Conservation (phyloP, 2,329 filamentous ascomycete species). For the Penicillium sp. region DNA sequence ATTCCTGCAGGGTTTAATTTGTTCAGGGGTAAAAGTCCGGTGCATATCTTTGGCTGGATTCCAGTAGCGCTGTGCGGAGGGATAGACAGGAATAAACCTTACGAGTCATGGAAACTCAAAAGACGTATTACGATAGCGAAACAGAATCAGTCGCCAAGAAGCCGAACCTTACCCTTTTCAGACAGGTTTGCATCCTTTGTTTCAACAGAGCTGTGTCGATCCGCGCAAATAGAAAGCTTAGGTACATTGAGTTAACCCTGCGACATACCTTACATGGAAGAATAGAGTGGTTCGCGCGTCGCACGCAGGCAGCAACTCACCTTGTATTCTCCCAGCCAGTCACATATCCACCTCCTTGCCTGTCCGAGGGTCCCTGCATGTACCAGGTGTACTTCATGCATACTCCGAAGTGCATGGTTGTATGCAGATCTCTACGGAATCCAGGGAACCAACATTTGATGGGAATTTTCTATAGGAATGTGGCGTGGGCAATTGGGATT, state of each 20-base stretch:
- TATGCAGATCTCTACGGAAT: conserved; percentile 11
- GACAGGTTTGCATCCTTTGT: background rate
- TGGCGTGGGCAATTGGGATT: conserved; percentile 20
- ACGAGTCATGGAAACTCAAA: conserved; percentile 7
- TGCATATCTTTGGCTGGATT: background rate
- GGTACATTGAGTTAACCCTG: background rate
- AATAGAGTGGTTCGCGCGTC: background rate
- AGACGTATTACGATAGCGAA: background rate
- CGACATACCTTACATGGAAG: conserved; percentile 1
- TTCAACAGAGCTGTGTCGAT: background rate
- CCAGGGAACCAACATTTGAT: conserved; percentile 6
- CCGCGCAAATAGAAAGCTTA: background rate
- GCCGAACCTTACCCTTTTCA: background rate
- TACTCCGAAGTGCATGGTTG: conserved; percentile 8
- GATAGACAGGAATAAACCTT: background rate
- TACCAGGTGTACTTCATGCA: conserved; percentile 3
- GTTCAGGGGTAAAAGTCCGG: conserved; percentile 4
- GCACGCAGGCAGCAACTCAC: background rate
- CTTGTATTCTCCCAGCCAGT: background rate
- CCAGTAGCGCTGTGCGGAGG: background rate
- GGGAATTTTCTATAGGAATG: conserved; percentile 10
- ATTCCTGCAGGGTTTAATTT: conserved; percentile 16
- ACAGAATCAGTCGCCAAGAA: conserved; percentile 1
- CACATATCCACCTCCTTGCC: conserved; percentile 7
- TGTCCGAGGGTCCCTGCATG: conserved; percentile 7